These are phyloP conservation scores for Sutorius australiensis DNA, from an alignment of 768 basidiomycete species.

Conservation along the genomic window DNA sequence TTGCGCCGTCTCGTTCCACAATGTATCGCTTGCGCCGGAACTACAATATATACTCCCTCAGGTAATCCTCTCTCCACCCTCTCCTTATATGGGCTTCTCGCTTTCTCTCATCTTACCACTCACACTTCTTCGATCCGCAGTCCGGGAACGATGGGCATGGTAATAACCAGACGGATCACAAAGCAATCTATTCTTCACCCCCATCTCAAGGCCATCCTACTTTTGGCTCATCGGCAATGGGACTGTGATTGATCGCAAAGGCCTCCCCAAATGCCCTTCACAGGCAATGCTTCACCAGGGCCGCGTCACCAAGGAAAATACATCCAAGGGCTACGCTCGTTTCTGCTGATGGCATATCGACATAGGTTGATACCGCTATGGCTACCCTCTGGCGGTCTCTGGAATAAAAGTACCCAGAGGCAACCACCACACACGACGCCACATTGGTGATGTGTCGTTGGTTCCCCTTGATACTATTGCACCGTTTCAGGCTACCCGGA, in stretches of 20 bases:
- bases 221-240: slow-evolving; percentile 94
- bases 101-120: slow-evolving; percentile 1
- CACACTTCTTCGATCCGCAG: slow-evolving; percentile 54
- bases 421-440: slow-evolving; percentile 69
- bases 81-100: background rate
- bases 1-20: slow-evolving; percentile 68
- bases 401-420: slow-evolving; percentile 71
- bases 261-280: slow-evolving; percentile 82
- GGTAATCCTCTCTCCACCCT: slow-evolving; percentile 36
- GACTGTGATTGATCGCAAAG: slow-evolving; percentile 73
- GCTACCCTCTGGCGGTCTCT: slow-evolving; percentile 83
- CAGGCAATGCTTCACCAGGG: slow-evolving; percentile 88
- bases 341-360: slow-evolving; percentile 95
- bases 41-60: slow-evolving; percentile 84
- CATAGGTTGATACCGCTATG: slow-evolving; percentile 73
- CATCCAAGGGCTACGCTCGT: slow-evolving; percentile 66
- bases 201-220: slow-evolving; percentile 78
- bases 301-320: slow-evolving; percentile 66
- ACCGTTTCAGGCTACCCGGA: slow-evolving; percentile 68
- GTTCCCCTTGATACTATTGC: slow-evolving; percentile 88
- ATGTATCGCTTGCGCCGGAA: slow-evolving; percentile 66
- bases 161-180: slow-evolving; percentile 87
- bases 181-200: slow-evolving; percentile 40
- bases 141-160: slow-evolving; percentile 75
- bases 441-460: slow-evolving; percentile 74